These are phyloP conservation scores for Gaeumannomyces tritici DNA, from an alignment of 2,329 filamentous ascomycete species.

Conservation along the genomic window DNA sequence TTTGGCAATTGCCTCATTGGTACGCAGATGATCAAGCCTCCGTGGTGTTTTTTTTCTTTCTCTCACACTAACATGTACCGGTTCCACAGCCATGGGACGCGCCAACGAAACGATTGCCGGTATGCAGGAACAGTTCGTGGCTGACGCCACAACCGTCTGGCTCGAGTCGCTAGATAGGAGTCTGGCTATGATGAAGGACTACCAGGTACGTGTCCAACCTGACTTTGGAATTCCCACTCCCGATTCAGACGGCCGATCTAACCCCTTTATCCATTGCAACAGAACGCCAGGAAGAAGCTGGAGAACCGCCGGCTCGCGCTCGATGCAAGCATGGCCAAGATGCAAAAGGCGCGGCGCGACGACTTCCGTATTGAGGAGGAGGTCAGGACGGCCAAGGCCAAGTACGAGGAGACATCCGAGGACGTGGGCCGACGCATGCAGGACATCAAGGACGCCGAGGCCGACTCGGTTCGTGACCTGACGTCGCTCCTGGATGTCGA, in stretches of 20 bases:
- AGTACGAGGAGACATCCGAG: slow-evolving; percentile 92
- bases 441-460: slow-evolving; percentile 88
- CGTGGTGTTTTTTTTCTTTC: neutral
- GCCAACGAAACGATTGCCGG: slow-evolving; percentile 82
- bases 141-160: slow-evolving; percentile 73
- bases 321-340: slow-evolving; percentile 79
- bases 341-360: slow-evolving; percentile 89
- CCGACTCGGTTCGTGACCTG: slow-evolving; percentile 72
- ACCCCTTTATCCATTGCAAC: neutral
- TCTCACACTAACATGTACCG: neutral
- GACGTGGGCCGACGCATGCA: slow-evolving; percentile 90
- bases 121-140: slow-evolving; percentile 74
- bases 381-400: slow-evolving; percentile 79
- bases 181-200: slow-evolving; percentile 93
- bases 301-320: slow-evolving; percentile 83
- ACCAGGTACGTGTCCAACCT: slow-evolving; percentile 58
- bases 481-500: slow-evolving; percentile 79
- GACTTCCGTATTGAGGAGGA: slow-evolving; percentile 93
- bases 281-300: slow-evolving; percentile 85
- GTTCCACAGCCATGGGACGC: slow-evolving; percentile 53
- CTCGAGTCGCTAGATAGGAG: slow-evolving; percentile 85
- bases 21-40: neutral
- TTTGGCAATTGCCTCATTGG: slow-evolving; percentile 74
- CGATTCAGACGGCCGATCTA: neutral
- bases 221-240: neutral